Conservation (phyloP, 495 filamentous ascomycete species). For the Aspergillus ostianus region DNA sequence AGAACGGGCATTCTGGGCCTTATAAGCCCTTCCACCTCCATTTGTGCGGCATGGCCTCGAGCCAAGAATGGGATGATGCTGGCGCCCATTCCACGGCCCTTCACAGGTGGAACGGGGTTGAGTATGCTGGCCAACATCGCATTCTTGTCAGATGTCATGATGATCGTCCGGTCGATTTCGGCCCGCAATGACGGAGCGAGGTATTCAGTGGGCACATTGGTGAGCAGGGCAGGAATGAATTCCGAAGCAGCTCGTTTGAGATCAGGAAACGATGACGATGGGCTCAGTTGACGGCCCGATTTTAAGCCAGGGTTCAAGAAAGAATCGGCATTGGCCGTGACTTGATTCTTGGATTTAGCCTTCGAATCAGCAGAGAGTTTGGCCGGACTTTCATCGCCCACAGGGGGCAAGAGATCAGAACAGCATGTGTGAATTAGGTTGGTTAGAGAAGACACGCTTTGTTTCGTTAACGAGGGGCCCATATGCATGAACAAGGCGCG, state of each 20-base stretch:
- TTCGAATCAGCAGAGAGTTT: slow-evolving; percentile 31
- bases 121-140: slow-evolving; percentile 78
- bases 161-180: slow-evolving; percentile 74
- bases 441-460: slow-evolving; percentile 55
- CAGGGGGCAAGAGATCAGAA: slow-evolving; percentile 56
- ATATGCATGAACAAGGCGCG: slow-evolving; percentile 54
- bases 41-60: slow-evolving; percentile 54
- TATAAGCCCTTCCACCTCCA: slow-evolving; percentile 70
- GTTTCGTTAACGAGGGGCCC: slow-evolving; percentile 63
- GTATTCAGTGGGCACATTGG: slow-evolving; percentile 57
- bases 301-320: slow-evolving; percentile 46
- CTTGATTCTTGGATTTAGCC: slow-evolving; percentile 36
- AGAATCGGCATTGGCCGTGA: slow-evolving; percentile 52
- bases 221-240: slow-evolving; percentile 62
- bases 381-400: slow-evolving; percentile 30
- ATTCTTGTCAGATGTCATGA: slow-evolving; percentile 61
- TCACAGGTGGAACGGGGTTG: slow-evolving; percentile 62
- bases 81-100: slow-evolving; percentile 53
- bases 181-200: slow-evolving; percentile 63
- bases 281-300: slow-evolving; percentile 23
- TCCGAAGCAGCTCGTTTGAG: slow-evolving; percentile 48
- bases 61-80: slow-evolving; percentile 78
- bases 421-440: slow-evolving; percentile 61
- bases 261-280: slow-evolving; percentile 22
- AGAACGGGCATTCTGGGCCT: slow-evolving; percentile 63